Evolutionary conservation across 2,329 filamentous ascomycete species (phyloP).

Genomic region (Basipetospora chlamydospora): DNA sequence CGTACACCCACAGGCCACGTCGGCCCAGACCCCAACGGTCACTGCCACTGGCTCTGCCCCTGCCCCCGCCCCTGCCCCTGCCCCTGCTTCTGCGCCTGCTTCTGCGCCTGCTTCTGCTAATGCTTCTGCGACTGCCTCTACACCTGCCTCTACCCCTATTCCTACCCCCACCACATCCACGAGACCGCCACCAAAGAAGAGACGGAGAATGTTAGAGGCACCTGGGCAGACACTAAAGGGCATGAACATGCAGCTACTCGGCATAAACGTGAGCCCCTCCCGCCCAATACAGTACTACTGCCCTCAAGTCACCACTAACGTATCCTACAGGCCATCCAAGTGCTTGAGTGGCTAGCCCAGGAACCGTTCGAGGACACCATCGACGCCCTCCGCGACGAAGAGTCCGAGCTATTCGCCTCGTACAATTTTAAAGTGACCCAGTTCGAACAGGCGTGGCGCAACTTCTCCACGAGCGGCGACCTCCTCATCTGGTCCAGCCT

Average conservation of each 20-base stretch:
- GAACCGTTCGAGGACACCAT: constrained; percentile 16
- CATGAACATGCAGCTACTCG: constrained; percentile 23
- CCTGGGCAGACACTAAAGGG: constrained; percentile 12
- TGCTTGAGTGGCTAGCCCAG: constrained; percentile 21
- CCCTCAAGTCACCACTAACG: not conserved
- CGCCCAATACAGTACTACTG: not conserved
- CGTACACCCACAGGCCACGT: not conserved
- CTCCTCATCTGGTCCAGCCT: constrained; percentile 21
- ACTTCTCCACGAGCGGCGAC: constrained; percentile 18
- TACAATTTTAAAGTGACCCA: constrained; percentile 18
- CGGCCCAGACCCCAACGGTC: not conserved
- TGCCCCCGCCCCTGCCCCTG: too few species aligned
- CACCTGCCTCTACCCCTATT: not conserved
- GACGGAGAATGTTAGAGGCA: constrained; percentile 5
- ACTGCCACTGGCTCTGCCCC: too few species aligned
- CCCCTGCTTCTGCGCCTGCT: not conserved
- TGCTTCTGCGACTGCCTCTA: not conserved
- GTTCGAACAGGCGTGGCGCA: constrained; percentile 17
- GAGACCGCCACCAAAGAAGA: not conserved
- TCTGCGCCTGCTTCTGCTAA: not conserved
- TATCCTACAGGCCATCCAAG: constrained; percentile 18
- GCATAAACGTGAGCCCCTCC: constrained; percentile 21
- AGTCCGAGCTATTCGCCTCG: constrained; percentile 19
- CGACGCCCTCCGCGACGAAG: constrained; percentile 14
- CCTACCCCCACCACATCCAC: too few species aligned